These are phyloP conservation scores for Phytophthora citrophthora DNA, from an alignment of 352 stramenopile species.

Conservation along the genomic window DNA sequence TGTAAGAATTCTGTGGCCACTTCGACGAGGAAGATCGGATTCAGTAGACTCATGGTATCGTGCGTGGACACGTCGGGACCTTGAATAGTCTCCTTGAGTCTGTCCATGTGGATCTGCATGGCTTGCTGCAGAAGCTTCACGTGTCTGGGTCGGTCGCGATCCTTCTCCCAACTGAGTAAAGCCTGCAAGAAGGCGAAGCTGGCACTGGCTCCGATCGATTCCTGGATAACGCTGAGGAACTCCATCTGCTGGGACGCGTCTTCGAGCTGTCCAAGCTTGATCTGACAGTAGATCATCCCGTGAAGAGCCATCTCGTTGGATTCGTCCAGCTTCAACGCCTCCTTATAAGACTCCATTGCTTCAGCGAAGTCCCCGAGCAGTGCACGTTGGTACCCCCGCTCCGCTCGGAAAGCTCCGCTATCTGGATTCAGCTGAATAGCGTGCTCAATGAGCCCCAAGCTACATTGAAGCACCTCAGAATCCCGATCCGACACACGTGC, in stretches of 20 bases:
- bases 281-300: conserved; percentile 93
- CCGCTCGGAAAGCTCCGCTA: conserved; percentile 66
- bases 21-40: conserved; percentile 91
- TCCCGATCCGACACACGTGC: conserved; percentile 70
- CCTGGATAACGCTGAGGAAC: conserved; percentile 91
- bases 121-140: conserved; percentile 77
- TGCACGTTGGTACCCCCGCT: conserved; percentile 81
- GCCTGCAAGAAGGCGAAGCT: conserved; percentile 89
- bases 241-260: conserved; percentile 93
- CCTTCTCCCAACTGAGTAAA: conserved; percentile 82
- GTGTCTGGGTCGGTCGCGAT: conserved; percentile 70
- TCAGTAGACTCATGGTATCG: conserved; percentile 80
- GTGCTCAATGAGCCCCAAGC: conserved; percentile 70
- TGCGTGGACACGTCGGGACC: conserved; percentile 69
- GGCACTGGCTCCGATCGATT: conserved; percentile 81
- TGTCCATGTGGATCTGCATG: conserved; percentile 87
- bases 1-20: conserved; percentile 84
- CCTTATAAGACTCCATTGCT: conserved; percentile 87
- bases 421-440: conserved; percentile 69
- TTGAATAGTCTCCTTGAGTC: conserved; percentile 70
- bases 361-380: conserved; percentile 79
- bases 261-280: conserved; percentile 87
- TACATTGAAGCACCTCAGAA: conserved; percentile 75
- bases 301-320: conserved; percentile 89
- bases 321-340: conserved; percentile 87